Conservation (phyloP, 2,329 filamentous ascomycete species). For the Macrophomina pseudophaseolina region DNA sequence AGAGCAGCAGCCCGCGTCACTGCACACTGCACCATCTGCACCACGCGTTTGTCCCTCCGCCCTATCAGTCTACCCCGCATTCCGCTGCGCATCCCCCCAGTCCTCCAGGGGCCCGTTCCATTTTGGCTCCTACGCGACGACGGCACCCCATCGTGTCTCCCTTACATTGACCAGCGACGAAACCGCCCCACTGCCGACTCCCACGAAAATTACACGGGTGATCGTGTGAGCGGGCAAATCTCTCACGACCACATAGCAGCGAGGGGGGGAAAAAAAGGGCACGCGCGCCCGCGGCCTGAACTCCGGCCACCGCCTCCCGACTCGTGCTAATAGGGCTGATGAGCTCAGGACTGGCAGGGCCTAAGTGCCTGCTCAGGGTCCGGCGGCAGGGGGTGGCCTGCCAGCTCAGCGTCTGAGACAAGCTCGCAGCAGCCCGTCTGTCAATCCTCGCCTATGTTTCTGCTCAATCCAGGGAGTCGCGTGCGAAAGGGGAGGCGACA, state of each 20-base stretch:
- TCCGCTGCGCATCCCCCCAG: neutral
- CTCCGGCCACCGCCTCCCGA: slow-evolving; percentile 8
- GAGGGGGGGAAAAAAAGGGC: neutral
- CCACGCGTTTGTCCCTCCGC: neutral
- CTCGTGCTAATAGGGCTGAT: slow-evolving; percentile 18
- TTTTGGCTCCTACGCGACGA: slow-evolving; percentile 1
- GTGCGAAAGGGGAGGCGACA: neutral
- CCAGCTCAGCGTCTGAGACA: slow-evolving; percentile 7
- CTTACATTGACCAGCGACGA: slow-evolving; percentile 5
- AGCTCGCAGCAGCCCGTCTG: neutral
- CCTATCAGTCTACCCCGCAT: slow-evolving; percentile 20
- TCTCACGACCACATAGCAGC: slow-evolving; percentile 15
- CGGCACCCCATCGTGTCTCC: slow-evolving; percentile 2
- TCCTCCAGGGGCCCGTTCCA: neutral
- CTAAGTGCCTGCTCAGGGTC: neutral
- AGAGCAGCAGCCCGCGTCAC: neutral
- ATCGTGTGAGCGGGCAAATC: slow-evolving; percentile 19
- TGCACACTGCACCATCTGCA: neutral
- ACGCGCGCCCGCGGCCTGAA: slow-evolving; percentile 22
- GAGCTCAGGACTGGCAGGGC: neutral
- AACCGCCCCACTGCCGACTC: slow-evolving; percentile 7
- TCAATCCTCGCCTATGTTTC: neutral
- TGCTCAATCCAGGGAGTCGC: neutral
- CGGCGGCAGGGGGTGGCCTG: slow-evolving; percentile 2
- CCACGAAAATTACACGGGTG: slow-evolving; percentile 23